These are phyloP conservation scores for Fistulifera pelliculosa DNA, from an alignment of 108 stramenopile species.

Conservation along the genomic window DNA sequence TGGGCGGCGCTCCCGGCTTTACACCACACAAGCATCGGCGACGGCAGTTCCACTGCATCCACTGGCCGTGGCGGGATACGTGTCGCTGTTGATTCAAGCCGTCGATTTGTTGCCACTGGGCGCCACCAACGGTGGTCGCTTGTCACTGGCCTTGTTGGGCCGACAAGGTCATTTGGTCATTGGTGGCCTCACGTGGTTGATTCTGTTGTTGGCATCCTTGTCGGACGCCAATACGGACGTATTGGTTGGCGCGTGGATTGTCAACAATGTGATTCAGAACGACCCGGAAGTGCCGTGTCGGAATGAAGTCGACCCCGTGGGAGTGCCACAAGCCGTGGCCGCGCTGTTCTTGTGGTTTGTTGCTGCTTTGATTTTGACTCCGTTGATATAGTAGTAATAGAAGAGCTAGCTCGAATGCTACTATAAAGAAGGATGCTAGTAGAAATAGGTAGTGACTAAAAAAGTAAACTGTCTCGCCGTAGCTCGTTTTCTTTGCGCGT, in stretches of 20 bases:
- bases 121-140: constrained; percentile 61
- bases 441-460: no score
- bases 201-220: constrained; percentile 32
- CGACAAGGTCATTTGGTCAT: constrained; percentile 47
- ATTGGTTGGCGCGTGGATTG: constrained; percentile 17
- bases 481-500: no score
- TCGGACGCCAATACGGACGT: constrained; percentile 24
- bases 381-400: constrained; percentile 1
- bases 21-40: constrained; percentile 42
- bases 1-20: constrained; percentile 31
- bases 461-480: no score
- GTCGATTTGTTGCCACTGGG: constrained; percentile 71
- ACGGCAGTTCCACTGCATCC: constrained; percentile 63
- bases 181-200: constrained; percentile 34
- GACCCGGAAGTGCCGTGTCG: constrained; percentile 53
- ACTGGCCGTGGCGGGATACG: constrained; percentile 64
- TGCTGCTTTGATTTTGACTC: constrained; percentile 35
- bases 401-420: no score
- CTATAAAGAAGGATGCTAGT: no score
- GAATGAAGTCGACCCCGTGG: constrained; percentile 38
- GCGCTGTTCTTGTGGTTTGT: constrained; percentile 43
- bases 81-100: constrained; percentile 59
- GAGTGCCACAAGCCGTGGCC: constrained; percentile 22
- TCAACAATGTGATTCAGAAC: constrained; percentile 27
- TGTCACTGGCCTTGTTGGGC: constrained; percentile 53